These are phyloP conservation scores for Recurvomyces mirabilis DNA, from an alignment of 495 filamentous ascomycete species.

Conservation along the genomic window DNA sequence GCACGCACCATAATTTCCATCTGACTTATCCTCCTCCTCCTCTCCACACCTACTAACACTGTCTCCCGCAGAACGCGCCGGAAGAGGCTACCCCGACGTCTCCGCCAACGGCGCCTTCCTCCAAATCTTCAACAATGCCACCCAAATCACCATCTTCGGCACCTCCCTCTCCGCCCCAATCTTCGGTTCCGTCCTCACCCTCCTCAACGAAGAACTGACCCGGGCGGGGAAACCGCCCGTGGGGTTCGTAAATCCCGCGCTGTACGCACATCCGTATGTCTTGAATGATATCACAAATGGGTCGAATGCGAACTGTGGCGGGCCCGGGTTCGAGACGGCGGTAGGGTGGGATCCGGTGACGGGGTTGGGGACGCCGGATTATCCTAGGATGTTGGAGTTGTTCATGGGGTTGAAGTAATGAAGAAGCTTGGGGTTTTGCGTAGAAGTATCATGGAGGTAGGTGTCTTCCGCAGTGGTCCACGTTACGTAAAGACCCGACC, in stretches of 20 bases:
- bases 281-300: constrained; percentile 11
- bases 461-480: no score
- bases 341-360: constrained; percentile 9
- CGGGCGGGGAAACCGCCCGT: constrained; percentile 42
- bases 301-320: constrained; percentile 3
- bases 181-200: constrained; percentile 49
- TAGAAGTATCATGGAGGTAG: no score
- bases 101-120: constrained; percentile 43
- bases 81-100: constrained; percentile 38
- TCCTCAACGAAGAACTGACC: constrained; percentile 60
- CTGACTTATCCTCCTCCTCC: no score
- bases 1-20: no score
- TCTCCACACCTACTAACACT: no score
- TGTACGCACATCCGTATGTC: constrained; percentile 9
- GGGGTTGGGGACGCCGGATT: constrained; percentile 10
- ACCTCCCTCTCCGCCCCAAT: constrained; percentile 54
- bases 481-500: no score
- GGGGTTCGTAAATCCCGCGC: constrained; percentile 53
- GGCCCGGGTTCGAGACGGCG: constrained; percentile 1
- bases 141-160: constrained; percentile 44
- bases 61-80: constrained; percentile 51
- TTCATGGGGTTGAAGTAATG: no score
- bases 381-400: constrained; percentile 4
- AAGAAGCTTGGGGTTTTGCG: no score
- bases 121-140: no score